Evolutionary conservation across 305 asterid species (phyloP), one percentile per base, ranked within the genome.

Genomic region (Vinca major): DNA sequence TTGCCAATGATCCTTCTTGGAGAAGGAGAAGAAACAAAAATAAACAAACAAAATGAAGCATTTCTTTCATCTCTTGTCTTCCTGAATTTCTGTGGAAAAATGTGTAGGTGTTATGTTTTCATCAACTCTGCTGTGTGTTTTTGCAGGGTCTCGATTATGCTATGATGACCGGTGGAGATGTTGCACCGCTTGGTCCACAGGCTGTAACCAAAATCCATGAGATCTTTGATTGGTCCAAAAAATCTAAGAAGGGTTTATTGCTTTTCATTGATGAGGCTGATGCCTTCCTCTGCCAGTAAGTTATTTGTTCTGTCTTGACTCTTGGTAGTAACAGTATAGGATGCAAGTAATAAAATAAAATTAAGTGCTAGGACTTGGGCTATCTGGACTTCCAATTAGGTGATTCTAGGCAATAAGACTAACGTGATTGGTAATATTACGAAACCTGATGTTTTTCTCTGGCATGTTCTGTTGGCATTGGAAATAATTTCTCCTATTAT

Each of bases 101-200:
- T 20, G 4, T 40, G 4, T 13, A 14, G 53, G 7, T 17, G 5
- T 44, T 5, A 39, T 12, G 45, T n/a, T 53, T 61, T 63, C 57
- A 64, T 54, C 19, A 4, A 52, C 16, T 13, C n/a, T 3, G 50
- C 63, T 52, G 3, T 56, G 11, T 66, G 52, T 57, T 75, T 70
- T 52, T 72, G 67, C 89, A 93, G 99, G 99, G 99, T 64, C 76
- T 93, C 80, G 96, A 90, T 78, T 93, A 93, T 87, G 99, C 99
- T 66, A 85, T 93, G 99, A 90, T 93, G 99, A 93, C 99, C n/a
- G 99, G 99, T 52, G 99, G 97, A 71, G 99, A 93, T 83, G 99
- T 93, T 72, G 97, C 96, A 26, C 96, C 99, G 41, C 81, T 93
- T 79, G 99, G 99, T 70, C 78, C 96, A 54, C 95, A 89, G 81